These are phyloP conservation scores for Schwanniomyces yamadae DNA, from an alignment of 805 yeast species.

Conservation along the genomic window DNA sequence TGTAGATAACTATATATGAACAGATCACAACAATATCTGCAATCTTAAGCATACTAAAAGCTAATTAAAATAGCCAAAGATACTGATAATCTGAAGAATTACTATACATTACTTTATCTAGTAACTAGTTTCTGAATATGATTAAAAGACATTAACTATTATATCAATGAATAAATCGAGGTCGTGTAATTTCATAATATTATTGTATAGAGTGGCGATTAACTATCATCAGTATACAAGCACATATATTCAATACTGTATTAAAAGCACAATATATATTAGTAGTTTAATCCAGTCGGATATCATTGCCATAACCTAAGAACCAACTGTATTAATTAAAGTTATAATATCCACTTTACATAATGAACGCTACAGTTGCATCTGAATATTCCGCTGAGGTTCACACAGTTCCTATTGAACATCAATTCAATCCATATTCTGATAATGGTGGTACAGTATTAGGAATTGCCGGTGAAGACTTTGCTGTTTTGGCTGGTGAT, in stretches of 20 bases:
- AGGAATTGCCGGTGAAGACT: slow-evolving; percentile 97
- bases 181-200: not conserved
- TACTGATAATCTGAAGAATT: no score
- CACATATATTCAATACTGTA: no score
- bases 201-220: slow-evolving; percentile 3
- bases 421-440: slow-evolving; percentile 87
- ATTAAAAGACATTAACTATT: not conserved
- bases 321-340: not conserved
- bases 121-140: no score
- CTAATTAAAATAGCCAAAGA: no score
- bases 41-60: no score
- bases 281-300: slow-evolving; percentile 1
- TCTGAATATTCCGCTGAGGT: slow-evolving; percentile 65
- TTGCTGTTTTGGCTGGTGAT: slow-evolving; percentile 95
- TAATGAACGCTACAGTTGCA: slow-evolving; percentile 48
- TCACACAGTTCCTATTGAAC: slow-evolving; percentile 71
- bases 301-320: not conserved
- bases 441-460: slow-evolving; percentile 97
- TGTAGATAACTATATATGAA: no score
- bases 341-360: not conserved
- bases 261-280: no score
- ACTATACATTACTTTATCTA: no score
- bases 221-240: no score
- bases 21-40: no score
- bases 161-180: no score